phyloP scores from a whole-genome alignment of 495 filamentous ascomycete genomes.

The Polyplosphaeria fusca region DNA sequence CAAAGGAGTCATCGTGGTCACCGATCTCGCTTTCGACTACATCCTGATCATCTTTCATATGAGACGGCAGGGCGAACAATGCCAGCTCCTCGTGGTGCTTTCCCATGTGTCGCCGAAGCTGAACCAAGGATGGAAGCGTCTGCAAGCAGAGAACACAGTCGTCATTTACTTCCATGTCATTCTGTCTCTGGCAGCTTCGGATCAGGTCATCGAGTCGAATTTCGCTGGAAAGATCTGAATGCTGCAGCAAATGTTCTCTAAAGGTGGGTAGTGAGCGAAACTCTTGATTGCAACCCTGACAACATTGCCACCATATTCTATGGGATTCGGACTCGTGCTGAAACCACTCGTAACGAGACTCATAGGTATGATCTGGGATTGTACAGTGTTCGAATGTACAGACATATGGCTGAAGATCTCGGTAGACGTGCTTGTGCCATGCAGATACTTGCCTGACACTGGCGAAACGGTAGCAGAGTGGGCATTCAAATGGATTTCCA shows the following conservation, averaged over 20 bases:
- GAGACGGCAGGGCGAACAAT: constrained; percentile 11
- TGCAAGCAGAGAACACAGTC: constrained; percentile 13
- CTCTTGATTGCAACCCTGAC: constrained; percentile 5
- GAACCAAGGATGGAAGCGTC: not conserved
- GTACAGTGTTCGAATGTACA: constrained; percentile 15
- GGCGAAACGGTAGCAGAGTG: constrained; percentile 17
- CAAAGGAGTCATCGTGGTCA: too few relatives aligned
- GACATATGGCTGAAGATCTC: constrained; percentile 22
- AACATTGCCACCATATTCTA: constrained; percentile 12
- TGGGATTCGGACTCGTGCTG: constrained; percentile 7
- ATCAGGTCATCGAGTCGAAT: constrained; percentile 3
- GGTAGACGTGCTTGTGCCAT: constrained; percentile 25
- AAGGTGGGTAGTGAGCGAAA: not conserved
- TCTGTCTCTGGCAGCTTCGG: constrained; percentile 4
- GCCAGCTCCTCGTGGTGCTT: constrained; percentile 22
- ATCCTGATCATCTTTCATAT: constrained; percentile 11
- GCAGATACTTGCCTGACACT: constrained; percentile 5
- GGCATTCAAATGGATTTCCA: constrained; percentile 21
- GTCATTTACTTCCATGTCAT: not conserved
- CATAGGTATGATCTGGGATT: constrained; percentile 5
- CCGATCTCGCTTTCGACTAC: constrained; percentile 46
- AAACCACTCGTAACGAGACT: constrained; percentile 23
- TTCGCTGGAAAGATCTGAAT: constrained; percentile 2
- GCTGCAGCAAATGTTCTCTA: constrained; percentile 1
- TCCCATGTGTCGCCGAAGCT: constrained; percentile 16